Conservation (phyloP, 805 yeast species). For the Saturnispora silvae region DNA sequence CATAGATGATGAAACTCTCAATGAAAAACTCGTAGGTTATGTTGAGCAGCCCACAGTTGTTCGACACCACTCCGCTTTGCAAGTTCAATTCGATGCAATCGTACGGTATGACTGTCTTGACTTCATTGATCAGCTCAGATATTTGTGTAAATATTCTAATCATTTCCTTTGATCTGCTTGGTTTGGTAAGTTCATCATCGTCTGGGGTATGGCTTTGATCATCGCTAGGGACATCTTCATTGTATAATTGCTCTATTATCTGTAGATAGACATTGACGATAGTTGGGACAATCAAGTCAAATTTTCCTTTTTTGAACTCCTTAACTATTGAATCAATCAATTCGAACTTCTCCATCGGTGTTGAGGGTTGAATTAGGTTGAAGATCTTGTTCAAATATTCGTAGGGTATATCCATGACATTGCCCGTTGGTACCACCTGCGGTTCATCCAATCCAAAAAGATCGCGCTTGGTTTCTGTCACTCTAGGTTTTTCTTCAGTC, state of each 20-base stretch:
- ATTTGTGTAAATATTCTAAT: conserved; percentile 55
- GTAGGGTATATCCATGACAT: conserved; percentile 35
- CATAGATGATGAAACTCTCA: conserved; percentile 79
- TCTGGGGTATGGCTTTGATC: background rate
- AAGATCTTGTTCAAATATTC: conserved; percentile 61
- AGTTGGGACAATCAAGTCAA: conserved; percentile 57
- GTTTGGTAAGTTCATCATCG: conserved; percentile 4
- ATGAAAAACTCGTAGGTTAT: conserved; percentile 81
- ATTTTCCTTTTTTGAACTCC: conserved; percentile 42
- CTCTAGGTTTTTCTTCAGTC: conserved; percentile 9
- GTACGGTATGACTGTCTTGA: conserved; percentile 31
- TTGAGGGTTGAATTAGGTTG: conserved; percentile 46
- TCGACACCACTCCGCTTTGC: conserved; percentile 66
- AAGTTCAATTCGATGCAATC: conserved; percentile 41
- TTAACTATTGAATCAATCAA: conserved; percentile 36
- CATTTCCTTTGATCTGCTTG: conserved; percentile 14
- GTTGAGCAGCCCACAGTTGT: conserved; percentile 60
- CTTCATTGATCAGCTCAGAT: conserved; percentile 58
- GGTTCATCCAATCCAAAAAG: conserved; percentile 20
- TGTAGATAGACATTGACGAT: conserved; percentile 52
- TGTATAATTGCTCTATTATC: conserved; percentile 33
- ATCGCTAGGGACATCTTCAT: background rate
- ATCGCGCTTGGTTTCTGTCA: conserved; percentile 12
- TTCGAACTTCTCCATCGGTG: conserved; percentile 34
- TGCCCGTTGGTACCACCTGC: conserved; percentile 13